phyloP scores from a whole-genome alignment of 768 basidiomycete genomes.

The Nidularia pulvinata region DNA sequence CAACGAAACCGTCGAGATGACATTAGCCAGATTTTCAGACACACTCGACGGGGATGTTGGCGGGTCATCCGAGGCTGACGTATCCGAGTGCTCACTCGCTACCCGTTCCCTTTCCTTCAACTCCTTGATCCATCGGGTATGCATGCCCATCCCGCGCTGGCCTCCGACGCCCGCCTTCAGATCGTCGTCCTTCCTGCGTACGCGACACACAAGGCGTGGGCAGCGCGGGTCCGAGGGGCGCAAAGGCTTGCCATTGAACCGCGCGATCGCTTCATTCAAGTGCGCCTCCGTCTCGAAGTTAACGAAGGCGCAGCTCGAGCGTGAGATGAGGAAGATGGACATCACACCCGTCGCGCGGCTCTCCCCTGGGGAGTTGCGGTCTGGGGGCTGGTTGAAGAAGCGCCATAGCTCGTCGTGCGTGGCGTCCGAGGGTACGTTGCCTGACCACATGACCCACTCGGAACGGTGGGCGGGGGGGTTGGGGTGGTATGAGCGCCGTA shows the following conservation, averaged over 20 bases:
- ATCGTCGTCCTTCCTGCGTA: slow-evolving; percentile 82
- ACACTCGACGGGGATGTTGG: slow-evolving; percentile 18
- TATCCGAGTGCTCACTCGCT: slow-evolving; percentile 13
- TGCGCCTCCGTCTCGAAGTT: slow-evolving; percentile 74
- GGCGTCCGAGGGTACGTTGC: slow-evolving; percentile 87
- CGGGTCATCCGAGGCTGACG: slow-evolving; percentile 15
- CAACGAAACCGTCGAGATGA: slow-evolving; percentile 26
- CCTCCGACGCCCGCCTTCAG: slow-evolving; percentile 88
- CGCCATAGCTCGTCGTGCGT: slow-evolving; percentile 84
- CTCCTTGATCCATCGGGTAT: slow-evolving; percentile 79
- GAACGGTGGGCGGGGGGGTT: slow-evolving; percentile 74
- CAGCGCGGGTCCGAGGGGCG: slow-evolving; percentile 74
- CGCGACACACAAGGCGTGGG: slow-evolving; percentile 80
- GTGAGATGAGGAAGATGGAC: slow-evolving; percentile 91
- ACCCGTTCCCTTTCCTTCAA: slow-evolving; percentile 36
- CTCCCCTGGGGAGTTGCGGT: slow-evolving; percentile 2
- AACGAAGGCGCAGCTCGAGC: slow-evolving; percentile 94
- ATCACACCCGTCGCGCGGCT: slow-evolving; percentile 53
- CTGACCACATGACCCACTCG: slow-evolving; percentile 97
- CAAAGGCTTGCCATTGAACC: slow-evolving; percentile 72
- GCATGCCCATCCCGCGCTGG: slow-evolving; percentile 86
- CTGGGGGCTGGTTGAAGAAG: slow-evolving; percentile 61
- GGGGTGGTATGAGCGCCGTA: slow-evolving; percentile 65
- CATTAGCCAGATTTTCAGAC: slow-evolving; percentile 18
- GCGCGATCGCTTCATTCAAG: slow-evolving; percentile 64